Evolutionary conservation across 345 rosid species (phyloP).

Genomic region (Salix arbutifolia): DNA sequence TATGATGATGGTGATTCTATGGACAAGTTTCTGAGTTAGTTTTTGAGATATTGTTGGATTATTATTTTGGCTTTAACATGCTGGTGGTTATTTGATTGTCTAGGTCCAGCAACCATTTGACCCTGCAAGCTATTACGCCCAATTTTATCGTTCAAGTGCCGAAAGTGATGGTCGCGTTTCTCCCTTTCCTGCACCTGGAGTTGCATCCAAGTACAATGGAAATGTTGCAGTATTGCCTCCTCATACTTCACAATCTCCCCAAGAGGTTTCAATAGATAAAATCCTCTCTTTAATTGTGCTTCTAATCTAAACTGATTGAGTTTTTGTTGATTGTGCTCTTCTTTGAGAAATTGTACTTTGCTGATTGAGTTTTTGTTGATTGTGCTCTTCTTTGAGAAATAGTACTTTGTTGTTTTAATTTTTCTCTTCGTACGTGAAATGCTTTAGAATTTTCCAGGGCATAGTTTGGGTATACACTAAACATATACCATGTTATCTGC

Average conservation of each 20-base stretch:
- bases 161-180: conserved; percentile 79
- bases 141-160: conserved; percentile 62
- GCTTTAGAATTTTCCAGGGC: not conserved
- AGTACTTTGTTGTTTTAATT: not conserved
- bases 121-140: conserved; percentile 72
- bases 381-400: not conserved
- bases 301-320: not conserved
- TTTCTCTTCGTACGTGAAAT: conserved; percentile 6
- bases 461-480: not conserved
- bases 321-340: not conserved
- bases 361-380: not conserved
- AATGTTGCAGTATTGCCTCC: conserved; percentile 64
- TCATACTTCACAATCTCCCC: conserved; percentile 68
- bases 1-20: not conserved
- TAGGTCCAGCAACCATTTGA: conserved; percentile 81
- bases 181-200: conserved; percentile 66
- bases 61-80: conserved; percentile 6
- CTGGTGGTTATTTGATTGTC: conserved; percentile 23
- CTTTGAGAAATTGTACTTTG: not conserved
- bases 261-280: conserved; percentile 59
- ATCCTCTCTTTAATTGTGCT: conserved; percentile 4
- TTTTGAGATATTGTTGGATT: not conserved
- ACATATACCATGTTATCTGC: not conserved
- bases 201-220: conserved; percentile 75
- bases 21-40: not conserved